Conservation (phyloP, 306 rosid species). For the Cicer judaicum region DNA sequence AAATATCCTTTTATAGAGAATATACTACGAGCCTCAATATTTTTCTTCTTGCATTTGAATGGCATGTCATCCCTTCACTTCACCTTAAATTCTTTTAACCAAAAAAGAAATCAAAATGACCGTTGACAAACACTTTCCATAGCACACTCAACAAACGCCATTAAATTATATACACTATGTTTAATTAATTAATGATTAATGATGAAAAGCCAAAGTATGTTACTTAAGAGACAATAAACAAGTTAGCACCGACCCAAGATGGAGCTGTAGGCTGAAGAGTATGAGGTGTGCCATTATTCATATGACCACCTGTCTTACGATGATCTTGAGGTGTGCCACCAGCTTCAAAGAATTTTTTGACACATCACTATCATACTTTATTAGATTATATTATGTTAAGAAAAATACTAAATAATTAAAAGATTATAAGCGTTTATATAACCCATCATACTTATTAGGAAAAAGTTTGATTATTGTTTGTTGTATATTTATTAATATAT, state of each 20-base stretch:
- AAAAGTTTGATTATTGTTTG: too few relatives aligned
- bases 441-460: too few relatives aligned
- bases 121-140: constrained; percentile 1
- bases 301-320: constrained; percentile 33
- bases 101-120: background rate
- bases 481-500: too few relatives aligned
- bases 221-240: constrained; percentile 27
- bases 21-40: too few relatives aligned
- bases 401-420: too few relatives aligned
- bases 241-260: constrained; percentile 47
- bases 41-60: too few relatives aligned
- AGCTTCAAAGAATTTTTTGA: background rate
- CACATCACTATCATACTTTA: background rate
- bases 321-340: constrained; percentile 33
- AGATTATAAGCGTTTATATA: too few relatives aligned
- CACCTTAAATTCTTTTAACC: background rate
- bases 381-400: background rate
- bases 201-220: constrained; percentile 27
- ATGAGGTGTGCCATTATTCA: constrained; percentile 40
- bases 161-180: background rate
- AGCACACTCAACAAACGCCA: background rate
- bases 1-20: too few relatives aligned
- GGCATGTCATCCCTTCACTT: too few relatives aligned
- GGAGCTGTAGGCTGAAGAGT: constrained; percentile 21
- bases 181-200: background rate